Percentiles rank a stretch among this genome's conserved stretches.
These are phyloP conservation scores for Alternaria sp. DNA, from an alignment of 2,329 filamentous ascomycete species.

Conservation along the genomic window DNA sequence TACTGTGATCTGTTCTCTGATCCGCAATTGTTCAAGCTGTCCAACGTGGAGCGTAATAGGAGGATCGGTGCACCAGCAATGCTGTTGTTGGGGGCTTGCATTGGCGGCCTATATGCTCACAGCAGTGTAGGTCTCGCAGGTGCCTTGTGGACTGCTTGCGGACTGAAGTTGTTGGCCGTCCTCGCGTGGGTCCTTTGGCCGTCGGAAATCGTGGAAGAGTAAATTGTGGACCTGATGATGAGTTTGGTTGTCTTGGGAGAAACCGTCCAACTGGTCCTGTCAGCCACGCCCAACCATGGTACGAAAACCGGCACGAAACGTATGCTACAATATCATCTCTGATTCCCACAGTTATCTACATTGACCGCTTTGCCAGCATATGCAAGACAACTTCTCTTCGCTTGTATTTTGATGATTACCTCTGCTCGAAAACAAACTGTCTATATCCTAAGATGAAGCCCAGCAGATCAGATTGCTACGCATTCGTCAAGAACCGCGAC, in stretches of 20 bases:
- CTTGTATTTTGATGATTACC: background rate
- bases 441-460: background rate
- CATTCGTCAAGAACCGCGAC: background rate
- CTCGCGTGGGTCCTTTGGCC: constrained; percentile 55
- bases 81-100: constrained; percentile 63
- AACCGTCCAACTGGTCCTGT: background rate
- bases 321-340: background rate
- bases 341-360: background rate
- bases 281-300: background rate
- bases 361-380: background rate
- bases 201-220: constrained; percentile 36
- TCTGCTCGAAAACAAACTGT: background rate
- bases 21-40: constrained; percentile 57
- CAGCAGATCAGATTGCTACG: background rate
- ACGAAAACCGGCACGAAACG: background rate
- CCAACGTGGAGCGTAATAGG: constrained; percentile 63
- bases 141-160: constrained; percentile 59
- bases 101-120: constrained; percentile 64
- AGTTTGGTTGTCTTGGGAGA: background rate
- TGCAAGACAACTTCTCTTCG: background rate
- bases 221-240: background rate
- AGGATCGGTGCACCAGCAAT: constrained; percentile 61
- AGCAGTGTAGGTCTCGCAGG: constrained; percentile 61
- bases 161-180: constrained; percentile 52
- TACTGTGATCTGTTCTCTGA: constrained; percentile 84